A percentile compares a stretch with the other conserved stretches of the same genome.
phyloP scores from a whole-genome alignment of 768 basidiomycete species.

The Gymnopilus dilepis region DNA sequence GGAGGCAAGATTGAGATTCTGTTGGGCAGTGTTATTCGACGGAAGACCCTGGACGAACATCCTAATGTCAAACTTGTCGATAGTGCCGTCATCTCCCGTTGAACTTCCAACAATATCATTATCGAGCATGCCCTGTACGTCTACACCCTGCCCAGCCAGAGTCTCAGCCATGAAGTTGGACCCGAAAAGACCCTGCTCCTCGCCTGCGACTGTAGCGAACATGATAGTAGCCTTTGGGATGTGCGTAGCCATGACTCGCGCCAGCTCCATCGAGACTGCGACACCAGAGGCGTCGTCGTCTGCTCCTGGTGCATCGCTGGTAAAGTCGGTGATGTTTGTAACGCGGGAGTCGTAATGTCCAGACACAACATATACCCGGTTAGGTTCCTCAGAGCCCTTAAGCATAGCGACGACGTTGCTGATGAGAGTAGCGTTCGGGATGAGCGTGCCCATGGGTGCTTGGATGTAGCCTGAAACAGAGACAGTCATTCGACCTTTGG shows the following conservation, averaged over 20 bases:
- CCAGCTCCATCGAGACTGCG: conserved; percentile 58
- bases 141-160: conserved; percentile 45
- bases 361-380: conserved; percentile 56
- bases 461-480: conserved; percentile 53
- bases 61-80: conserved; percentile 53
- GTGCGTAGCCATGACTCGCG: conserved; percentile 54
- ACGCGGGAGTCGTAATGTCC: conserved; percentile 61
- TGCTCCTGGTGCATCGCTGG: conserved; percentile 54
- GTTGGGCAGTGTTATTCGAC: conserved; percentile 42
- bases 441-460: conserved; percentile 32
- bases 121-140: conserved; percentile 62
- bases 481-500: conserved; percentile 48
- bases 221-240: conserved; percentile 55
- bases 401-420: conserved; percentile 59
- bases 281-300: conserved; percentile 62
- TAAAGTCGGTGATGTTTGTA: conserved; percentile 43
- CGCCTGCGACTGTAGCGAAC: conserved; percentile 55
- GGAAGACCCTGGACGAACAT: conserved; percentile 60
- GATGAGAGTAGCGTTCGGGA: conserved; percentile 51
- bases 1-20: conserved; percentile 38
- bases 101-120: conserved; percentile 63
- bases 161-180: conserved; percentile 51
- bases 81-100: conserved; percentile 50
- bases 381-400: conserved; percentile 50
- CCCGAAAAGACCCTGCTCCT: conserved; percentile 58